Evolutionary conservation across 345 rosid species (phyloP).

Genomic region (Euclidium syriacum): DNA sequence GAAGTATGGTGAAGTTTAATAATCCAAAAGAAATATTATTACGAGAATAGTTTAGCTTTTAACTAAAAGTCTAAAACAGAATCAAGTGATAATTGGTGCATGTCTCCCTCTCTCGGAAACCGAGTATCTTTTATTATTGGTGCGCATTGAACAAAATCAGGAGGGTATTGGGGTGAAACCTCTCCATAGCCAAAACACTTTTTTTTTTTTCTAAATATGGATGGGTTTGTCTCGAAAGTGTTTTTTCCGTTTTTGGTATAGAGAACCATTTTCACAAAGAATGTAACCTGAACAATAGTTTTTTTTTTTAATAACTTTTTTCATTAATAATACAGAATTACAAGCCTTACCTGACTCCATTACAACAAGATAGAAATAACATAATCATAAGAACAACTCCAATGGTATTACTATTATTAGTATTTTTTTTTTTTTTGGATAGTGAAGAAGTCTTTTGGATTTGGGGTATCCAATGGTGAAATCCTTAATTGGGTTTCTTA

Average conservation of each 20-base stretch:
- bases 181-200: conserved; percentile 3
- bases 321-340: too few relatives aligned
- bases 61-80: background rate
- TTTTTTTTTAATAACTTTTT: too few relatives aligned
- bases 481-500: too few relatives aligned
- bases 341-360: too few relatives aligned
- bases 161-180: background rate
- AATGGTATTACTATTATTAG: too few relatives aligned
- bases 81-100: conserved; percentile 26
- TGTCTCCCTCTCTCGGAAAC: conserved; percentile 20
- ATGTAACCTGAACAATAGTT: too few relatives aligned
- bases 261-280: background rate
- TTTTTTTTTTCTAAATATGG: conserved; percentile 46
- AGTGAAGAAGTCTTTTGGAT: too few relatives aligned
- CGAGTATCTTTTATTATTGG: background rate
- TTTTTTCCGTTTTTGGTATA: conserved; percentile 31
- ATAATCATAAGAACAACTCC: too few relatives aligned
- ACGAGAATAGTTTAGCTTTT: background rate
- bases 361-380: too few relatives aligned
- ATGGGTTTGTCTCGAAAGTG: conserved; percentile 7
- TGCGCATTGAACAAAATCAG: conserved; percentile 15
- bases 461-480: too few relatives aligned
- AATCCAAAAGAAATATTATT: background rate
- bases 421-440: too few relatives aligned
- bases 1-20: background rate